Conservation (phyloP, 2,329 filamentous ascomycete species). For the Fusarium irregulare region DNA sequence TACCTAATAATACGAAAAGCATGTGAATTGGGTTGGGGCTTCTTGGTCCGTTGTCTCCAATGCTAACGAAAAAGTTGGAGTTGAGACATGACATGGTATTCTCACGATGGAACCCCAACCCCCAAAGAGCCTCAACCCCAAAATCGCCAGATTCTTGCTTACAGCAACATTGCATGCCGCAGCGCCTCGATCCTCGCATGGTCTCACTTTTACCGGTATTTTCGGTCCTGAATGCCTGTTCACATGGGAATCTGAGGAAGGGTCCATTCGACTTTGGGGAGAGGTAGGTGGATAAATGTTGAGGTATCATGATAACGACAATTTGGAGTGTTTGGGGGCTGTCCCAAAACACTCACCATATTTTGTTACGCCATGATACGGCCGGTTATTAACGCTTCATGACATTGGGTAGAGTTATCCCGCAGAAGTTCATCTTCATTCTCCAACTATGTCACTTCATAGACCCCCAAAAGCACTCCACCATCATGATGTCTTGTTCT, state of each 20-base stretch:
- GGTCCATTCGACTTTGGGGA: neutral
- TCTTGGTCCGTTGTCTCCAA: constrained; percentile 2
- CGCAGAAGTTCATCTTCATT: neutral
- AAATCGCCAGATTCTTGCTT: constrained; percentile 16
- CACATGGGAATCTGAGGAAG: neutral
- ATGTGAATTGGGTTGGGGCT: constrained; percentile 40
- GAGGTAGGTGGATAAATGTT: neutral
- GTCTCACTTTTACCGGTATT: neutral
- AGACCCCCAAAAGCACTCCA: constrained; percentile 2
- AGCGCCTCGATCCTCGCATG: neutral
- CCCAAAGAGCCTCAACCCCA: constrained; percentile 40
- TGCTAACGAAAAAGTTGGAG: neutral
- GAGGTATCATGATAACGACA: neutral
- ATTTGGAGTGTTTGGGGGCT: constrained; percentile 22
- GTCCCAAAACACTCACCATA: neutral
- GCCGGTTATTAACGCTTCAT: constrained; percentile 27
- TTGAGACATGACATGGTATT: constrained; percentile 28
- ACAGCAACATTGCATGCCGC: neutral
- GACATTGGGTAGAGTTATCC: neutral
- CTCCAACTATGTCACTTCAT: neutral
- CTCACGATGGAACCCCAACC: constrained; percentile 36
- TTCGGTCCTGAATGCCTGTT: constrained; percentile 1
- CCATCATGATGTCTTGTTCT: neutral
- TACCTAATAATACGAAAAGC: neutral
- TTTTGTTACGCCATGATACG: constrained; percentile 5